Evolutionary conservation across 2,329 filamentous ascomycete genomes (phyloP).

Genomic region (Ophiocordyceps camponoti-rufipedis): DNA sequence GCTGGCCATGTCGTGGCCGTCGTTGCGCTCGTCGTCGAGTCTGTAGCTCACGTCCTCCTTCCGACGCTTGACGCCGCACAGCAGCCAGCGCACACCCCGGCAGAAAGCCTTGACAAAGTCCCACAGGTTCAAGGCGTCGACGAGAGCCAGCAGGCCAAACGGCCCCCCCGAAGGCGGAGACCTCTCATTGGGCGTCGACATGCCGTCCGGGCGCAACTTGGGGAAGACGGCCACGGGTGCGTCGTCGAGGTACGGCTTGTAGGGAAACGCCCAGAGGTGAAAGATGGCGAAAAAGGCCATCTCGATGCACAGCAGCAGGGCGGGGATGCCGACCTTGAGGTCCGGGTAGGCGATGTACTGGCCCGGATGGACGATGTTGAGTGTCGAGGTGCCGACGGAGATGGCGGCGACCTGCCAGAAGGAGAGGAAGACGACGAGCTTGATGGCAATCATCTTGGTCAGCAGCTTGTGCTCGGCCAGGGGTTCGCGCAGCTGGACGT

Average conservation of each 20-base stretch:
- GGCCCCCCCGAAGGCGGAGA: conserved; percentile 43
- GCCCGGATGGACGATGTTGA: conserved; percentile 43
- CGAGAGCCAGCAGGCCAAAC: conserved; percentile 44
- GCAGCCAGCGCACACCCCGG: conserved; percentile 63
- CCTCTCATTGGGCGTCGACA: conserved; percentile 22
- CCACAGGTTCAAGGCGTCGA: conserved; percentile 62
- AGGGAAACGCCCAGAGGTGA: conserved; percentile 71
- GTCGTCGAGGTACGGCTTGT: conserved; percentile 42
- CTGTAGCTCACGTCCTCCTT: conserved; percentile 33
- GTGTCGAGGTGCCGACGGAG: conserved; percentile 33
- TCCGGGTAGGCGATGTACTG: conserved; percentile 50
- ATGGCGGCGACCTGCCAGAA: conserved; percentile 59
- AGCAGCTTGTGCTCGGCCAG: conserved; percentile 54
- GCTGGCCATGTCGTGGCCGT: conserved; percentile 17
- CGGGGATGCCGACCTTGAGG: conserved; percentile 64
- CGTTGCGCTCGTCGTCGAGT: conserved; percentile 8
- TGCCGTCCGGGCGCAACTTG: conserved; percentile 20
- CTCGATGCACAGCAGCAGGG: conserved; percentile 61
- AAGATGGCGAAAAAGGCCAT: conserved; percentile 68
- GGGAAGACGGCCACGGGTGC: conserved; percentile 29
- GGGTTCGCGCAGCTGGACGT: conserved; percentile 53
- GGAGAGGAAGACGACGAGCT: conserved; percentile 77
- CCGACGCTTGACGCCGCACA: conserved; percentile 50
- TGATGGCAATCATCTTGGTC: conserved; percentile 71
- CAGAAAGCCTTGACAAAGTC: conserved; percentile 68